A percentile compares a stretch with the other conserved stretches of the same genome.
Conservation (phyloP, 306 rosid species). For the Ammopiptanthus mongolicus region DNA sequence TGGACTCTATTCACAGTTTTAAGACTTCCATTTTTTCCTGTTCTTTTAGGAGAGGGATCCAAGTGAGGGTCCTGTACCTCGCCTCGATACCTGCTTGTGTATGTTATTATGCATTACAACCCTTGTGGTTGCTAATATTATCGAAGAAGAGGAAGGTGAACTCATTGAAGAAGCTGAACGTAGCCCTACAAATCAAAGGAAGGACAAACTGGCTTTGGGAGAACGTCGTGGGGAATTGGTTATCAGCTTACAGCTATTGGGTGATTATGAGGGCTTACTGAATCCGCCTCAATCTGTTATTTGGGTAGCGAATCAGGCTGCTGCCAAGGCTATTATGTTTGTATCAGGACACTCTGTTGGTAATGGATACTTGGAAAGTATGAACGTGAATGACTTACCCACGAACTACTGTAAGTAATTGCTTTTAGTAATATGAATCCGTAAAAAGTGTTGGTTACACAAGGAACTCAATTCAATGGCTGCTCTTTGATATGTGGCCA, state of each 20-base stretch:
- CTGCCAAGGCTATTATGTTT: constrained; percentile 74
- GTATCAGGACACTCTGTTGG: constrained; percentile 61
- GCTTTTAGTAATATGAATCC: constrained; percentile 12
- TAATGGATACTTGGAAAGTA: constrained; percentile 56
- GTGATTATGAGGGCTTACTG: constrained; percentile 66
- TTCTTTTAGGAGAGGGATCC: constrained; percentile 85
- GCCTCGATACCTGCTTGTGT: constrained; percentile 90
- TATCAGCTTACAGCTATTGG: constrained; percentile 74
- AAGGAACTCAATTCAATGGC: background rate
- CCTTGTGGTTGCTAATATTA: constrained; percentile 66
- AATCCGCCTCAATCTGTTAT: constrained; percentile 67
- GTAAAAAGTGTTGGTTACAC: constrained; percentile 6
- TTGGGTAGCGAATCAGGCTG: constrained; percentile 84
- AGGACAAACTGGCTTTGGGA: constrained; percentile 56
- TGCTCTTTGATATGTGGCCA: background rate
- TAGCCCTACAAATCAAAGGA: constrained; percentile 54
- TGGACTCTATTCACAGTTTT: constrained; percentile 4
- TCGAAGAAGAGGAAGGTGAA: constrained; percentile 95
- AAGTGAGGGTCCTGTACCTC: constrained; percentile 94
- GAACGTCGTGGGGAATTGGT: constrained; percentile 69
- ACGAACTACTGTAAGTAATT: constrained; percentile 69
- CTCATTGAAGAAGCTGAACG: constrained; percentile 60
- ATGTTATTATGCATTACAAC: constrained; percentile 78
- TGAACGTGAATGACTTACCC: constrained; percentile 70
- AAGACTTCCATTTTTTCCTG: background rate